These are phyloP conservation scores for Xylaria multiplex DNA, from an alignment of 2,329 filamentous ascomycete species.

Conservation along the genomic window DNA sequence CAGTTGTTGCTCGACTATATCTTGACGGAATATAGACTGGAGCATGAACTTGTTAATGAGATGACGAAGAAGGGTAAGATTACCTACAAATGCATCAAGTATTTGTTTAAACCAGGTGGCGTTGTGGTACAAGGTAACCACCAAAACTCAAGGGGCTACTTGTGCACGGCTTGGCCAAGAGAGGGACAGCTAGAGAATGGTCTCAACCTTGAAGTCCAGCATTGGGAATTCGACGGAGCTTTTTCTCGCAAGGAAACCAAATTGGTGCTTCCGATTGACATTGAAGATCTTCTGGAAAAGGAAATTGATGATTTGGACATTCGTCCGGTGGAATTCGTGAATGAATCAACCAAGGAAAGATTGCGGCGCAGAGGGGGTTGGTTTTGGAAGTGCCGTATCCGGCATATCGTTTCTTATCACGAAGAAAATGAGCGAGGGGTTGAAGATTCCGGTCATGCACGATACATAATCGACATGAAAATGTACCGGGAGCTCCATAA, in stretches of 20 bases:
- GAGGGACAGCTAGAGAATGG: too few species aligned
- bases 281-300: not conserved
- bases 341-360: not conserved
- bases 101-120: conserved; percentile 22
- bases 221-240: conserved; percentile 9
- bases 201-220: not conserved
- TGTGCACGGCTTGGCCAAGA: not conserved
- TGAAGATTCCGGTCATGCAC: not conserved
- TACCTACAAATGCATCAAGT: conserved; percentile 1
- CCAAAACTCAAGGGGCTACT: not conserved
- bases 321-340: not conserved
- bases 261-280: not conserved
- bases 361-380: not conserved
- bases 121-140: not conserved
- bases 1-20: conserved; percentile 7
- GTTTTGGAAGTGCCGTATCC: conserved; percentile 22
- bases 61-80: not conserved
- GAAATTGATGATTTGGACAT: conserved; percentile 3
- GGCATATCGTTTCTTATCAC: conserved; percentile 14
- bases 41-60: conserved; percentile 1
- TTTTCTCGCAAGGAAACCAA: not conserved
- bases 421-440: not conserved
- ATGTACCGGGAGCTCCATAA: conserved; percentile 12
- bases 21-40: not conserved
- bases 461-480: conserved; percentile 26